These are phyloP conservation scores for Phtheirospermum japonicum DNA, from an alignment of 257 asterid genomes.

Conservation along the genomic window DNA sequence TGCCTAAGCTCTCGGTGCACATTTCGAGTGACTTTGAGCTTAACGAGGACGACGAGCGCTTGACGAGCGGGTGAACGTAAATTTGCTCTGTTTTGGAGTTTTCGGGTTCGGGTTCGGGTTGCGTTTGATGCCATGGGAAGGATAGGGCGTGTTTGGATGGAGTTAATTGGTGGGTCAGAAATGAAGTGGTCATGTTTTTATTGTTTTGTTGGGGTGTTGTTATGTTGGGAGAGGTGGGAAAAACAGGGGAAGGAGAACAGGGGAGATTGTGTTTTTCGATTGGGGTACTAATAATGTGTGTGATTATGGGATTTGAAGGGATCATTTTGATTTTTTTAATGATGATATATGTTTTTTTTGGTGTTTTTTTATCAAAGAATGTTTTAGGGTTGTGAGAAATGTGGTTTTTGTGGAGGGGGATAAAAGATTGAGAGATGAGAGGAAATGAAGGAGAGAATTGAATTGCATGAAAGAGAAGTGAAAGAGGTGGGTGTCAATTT, in stretches of 20 bases:
- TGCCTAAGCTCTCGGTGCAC: constrained; percentile 87
- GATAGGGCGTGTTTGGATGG: constrained; percentile 37
- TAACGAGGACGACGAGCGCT: constrained; percentile 34
- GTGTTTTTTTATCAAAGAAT: background rate
- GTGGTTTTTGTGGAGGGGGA: constrained; percentile 10
- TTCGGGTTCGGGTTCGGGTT: constrained; percentile 21
- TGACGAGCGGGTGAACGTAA: constrained; percentile 53
- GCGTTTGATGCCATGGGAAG: constrained; percentile 31
- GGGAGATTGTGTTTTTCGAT: constrained; percentile 16
- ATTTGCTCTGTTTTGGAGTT: constrained; percentile 15
- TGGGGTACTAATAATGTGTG: too few relatives aligned
- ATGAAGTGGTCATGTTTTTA: constrained; percentile 35
- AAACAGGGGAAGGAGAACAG: constrained; percentile 36
- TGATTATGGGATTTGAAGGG: background rate
- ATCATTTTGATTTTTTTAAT: background rate
- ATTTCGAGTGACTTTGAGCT: constrained; percentile 64
- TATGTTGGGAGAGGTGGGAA: background rate
- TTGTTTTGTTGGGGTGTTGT: constrained; percentile 1
- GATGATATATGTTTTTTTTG: background rate
- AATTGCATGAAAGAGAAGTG: constrained; percentile 53
- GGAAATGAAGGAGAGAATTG: constrained; percentile 22
- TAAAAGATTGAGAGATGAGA: constrained; percentile 4
- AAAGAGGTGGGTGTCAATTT: constrained; percentile 44
- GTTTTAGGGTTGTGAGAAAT: background rate
- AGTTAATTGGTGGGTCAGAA: constrained; percentile 42